Evolutionary conservation across 108 stramenopile species (phyloP).

Genomic region (Skeletonema tropicum): DNA sequence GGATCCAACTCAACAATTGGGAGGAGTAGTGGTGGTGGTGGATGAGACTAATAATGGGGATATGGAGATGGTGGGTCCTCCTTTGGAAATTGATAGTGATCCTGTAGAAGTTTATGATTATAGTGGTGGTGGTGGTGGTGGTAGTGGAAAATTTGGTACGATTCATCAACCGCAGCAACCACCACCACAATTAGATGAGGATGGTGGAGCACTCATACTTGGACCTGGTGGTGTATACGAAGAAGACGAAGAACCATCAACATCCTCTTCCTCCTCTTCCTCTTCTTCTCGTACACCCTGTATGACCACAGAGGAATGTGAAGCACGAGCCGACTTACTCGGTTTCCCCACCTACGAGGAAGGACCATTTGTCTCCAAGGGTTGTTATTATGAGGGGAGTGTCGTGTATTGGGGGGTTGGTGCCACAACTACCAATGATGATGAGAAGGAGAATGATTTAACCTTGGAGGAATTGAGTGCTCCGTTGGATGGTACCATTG

Average conservation of each 20-base stretch:
- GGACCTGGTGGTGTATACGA: neutral
- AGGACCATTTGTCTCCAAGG: neutral
- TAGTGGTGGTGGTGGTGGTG: no score
- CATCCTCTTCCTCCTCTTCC: neutral
- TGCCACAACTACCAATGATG: conserved; percentile 2
- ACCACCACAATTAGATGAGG: neutral
- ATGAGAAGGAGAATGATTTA: neutral
- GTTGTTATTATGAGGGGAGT: neutral
- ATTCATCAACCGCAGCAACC: neutral
- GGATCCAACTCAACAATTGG: no score
- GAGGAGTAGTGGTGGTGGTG: no score
- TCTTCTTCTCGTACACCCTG: neutral
- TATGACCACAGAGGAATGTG: neutral
- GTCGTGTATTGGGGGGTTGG: neutral
- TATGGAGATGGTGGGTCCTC: no score
- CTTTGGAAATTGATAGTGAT: neutral
- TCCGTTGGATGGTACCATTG: neutral
- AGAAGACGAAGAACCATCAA: neutral
- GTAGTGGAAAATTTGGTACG: neutral
- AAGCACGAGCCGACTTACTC: neutral
- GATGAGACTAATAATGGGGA: no score
- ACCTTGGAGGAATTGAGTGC: neutral
- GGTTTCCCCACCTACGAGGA: neutral
- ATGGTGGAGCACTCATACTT: neutral
- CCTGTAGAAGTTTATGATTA: no score